Base-by-base conservation (phyloP, 768 basidiomycete species). In the Scleroderma bovista region DNA sequence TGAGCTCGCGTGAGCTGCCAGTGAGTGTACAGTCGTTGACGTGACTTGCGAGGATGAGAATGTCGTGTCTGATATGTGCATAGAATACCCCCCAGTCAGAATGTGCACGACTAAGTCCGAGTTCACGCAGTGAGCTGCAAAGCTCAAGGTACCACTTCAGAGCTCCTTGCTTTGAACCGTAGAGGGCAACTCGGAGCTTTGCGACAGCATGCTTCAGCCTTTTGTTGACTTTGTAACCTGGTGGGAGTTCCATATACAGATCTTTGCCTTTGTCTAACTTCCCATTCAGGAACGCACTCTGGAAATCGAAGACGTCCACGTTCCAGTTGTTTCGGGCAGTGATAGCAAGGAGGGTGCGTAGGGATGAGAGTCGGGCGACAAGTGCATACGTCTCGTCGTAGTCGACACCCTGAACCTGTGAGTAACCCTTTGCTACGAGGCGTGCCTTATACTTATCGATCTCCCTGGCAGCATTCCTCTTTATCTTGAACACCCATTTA, bases 241-340 rank as follows among this genome's bases (percentile, higher is more conserved):
- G n/a, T n/a, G n/a, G n/a, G n/a, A n/a, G n/a, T n/a, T n/a, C n/a
- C n/a, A n/a, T n/a, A n/a, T n/a, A n/a, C n/a, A n/a, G n/a, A n/a
- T n/a, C n/a, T n/a, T n/a, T n/a, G n/a, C n/a, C n/a, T n/a, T n/a
- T n/a, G n/a, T n/a, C n/a, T n/a, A n/a, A n/a, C n/a, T n/a, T n/a
- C n/a, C n/a, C n/a, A n/a, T n/a, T n/a, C n/a, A n/a, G 65, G 55
- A 67, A 77, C 0, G 71, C 74, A 0, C 60, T 57, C 31, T 70
- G 71, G 17, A 78, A 65, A 52, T 80, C 72, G 15, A 76, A 58
- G 47, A 65, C 62, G 15, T 72, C 57, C 6, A 78, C 39, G 2
- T 75, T 59, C 50, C 69, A 68, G 17, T 64, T 53, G 13, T 66
- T 46, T 2, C 26, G 29, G 1, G 51, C 53, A 3, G 51, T 19